Evolutionary conservation across 805 yeast species (phyloP), one percentile per base, ranked within the genome.

Genomic region (Cyberlindnera amylophila): DNA sequence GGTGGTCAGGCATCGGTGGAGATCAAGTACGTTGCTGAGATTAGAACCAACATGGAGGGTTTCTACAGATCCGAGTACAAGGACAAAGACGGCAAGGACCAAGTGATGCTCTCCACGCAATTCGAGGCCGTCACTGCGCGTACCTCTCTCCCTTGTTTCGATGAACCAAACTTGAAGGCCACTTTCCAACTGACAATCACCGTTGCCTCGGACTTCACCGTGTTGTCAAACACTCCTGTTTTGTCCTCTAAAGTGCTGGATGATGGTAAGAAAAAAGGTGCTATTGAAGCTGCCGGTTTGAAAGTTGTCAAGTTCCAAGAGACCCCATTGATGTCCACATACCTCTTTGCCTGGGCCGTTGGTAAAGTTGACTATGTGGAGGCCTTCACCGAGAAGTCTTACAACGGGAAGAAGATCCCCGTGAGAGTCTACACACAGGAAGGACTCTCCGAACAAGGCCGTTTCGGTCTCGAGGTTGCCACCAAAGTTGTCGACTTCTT

Each of bases 71-170:
- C 88, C 16, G 70, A 77, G 35, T 84, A 84, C 63, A 71, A 71
- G 49, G 73, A 72, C 38, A 36, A 47, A 44, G 72, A 82, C 46
- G 84, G 86, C 13, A 69, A 74, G 50, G 81, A 81, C 30, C 81
- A 81, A 55, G 81, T 82, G 57, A 70, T 83, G 72, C 82, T 87
- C 34, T 81, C 90, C 37, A 85, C 95, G 34, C 95, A 86, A 64
- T 81, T 86, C 73, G 95, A 86, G 66, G 81, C 95, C 17, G 82
- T 89, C 27, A 89, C 84, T 56, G 88, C 91, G 45, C 77, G 95
- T 55, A 69, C 86, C 49, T 91, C 93, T 4, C 82, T 86, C 67
- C 95, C 95, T 30, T 84, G 83, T 61, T 83, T 81, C 54, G 95
- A 86, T 63, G 93, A 85, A 61, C 95, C 95, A 31, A 79, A 83